Conservation (phyloP, 1,284 basidiomycete genomes). For the Schizophyllum amplum region DNA sequence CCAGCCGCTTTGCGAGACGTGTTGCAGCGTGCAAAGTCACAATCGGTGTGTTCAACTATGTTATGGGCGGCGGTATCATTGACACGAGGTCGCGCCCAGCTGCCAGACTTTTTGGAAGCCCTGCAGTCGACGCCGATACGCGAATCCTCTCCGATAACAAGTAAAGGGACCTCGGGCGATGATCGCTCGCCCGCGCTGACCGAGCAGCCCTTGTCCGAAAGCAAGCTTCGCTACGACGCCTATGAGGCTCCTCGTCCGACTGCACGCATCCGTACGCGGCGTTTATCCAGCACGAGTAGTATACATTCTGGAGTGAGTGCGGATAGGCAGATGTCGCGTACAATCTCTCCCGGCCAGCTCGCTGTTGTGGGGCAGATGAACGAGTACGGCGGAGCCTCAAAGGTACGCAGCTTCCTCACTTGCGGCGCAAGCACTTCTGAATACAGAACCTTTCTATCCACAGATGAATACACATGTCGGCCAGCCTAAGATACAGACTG, state of each 20-base stretch:
- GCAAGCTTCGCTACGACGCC: slow-evolving; percentile 59
- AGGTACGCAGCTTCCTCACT: not conserved
- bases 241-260: slow-evolving; percentile 53
- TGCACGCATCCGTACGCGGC: slow-evolving; percentile 30
- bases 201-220: slow-evolving; percentile 25
- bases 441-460: not conserved
- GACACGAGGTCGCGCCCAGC: slow-evolving; percentile 27
- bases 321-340: not conserved
- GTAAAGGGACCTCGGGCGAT: slow-evolving; percentile 1
- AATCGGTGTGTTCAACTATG: slow-evolving; percentile 34
- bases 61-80: slow-evolving; percentile 7
- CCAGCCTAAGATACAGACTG: not conserved
- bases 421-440: not conserved
- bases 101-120: slow-evolving; percentile 59
- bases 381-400: not conserved
- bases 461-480: not conserved
- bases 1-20: slow-evolving; percentile 36
- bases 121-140: slow-evolving; percentile 28
- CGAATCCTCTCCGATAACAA: not conserved
- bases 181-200: slow-evolving; percentile 20
- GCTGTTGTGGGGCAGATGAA: not conserved
- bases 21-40: slow-evolving; percentile 35
- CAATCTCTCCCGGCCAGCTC: not conserved
- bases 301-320: not conserved
- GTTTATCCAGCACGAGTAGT: slow-evolving; percentile 8